phyloP scores from a whole-genome alignment of 2,329 filamentous ascomycete species.

The Phaeosphaeria sp. region DNA sequence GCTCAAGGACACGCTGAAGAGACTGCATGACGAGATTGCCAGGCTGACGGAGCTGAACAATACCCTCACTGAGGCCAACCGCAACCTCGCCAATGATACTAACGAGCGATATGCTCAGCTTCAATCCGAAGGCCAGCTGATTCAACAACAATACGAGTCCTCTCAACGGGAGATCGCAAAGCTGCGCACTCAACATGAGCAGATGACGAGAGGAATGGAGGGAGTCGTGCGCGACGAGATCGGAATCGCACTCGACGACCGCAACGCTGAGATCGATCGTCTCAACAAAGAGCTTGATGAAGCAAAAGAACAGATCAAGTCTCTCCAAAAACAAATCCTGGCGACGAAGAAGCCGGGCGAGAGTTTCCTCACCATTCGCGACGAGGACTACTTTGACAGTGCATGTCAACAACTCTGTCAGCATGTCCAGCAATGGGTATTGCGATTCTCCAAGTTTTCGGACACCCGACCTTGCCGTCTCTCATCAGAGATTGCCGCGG shows the following conservation, averaged over 20 bases:
- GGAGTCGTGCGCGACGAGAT: slow-evolving; percentile 68
- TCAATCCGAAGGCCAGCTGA: slow-evolving; percentile 67
- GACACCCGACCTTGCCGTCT: slow-evolving; percentile 87
- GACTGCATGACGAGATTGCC: slow-evolving; percentile 80
- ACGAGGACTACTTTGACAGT: slow-evolving; percentile 94
- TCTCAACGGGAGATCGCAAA: slow-evolving; percentile 73
- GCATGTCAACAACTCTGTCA: slow-evolving; percentile 94
- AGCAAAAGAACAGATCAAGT: slow-evolving; percentile 68
- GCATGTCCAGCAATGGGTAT: slow-evolving; percentile 96
- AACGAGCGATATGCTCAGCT: slow-evolving; percentile 73
- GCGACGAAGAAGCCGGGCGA: slow-evolving; percentile 65
- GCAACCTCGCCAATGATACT: slow-evolving; percentile 77
- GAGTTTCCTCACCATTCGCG: slow-evolving; percentile 78
- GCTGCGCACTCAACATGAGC: slow-evolving; percentile 68
- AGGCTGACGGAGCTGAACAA: slow-evolving; percentile 85
- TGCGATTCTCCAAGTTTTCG: slow-evolving; percentile 97
- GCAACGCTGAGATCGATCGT: slow-evolving; percentile 81
- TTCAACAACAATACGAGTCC: slow-evolving; percentile 62
- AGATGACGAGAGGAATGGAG: slow-evolving; percentile 69
- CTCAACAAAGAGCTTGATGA: slow-evolving; percentile 79
- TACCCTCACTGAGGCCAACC: slow-evolving; percentile 77
- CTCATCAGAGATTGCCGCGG: slow-evolving; percentile 81
- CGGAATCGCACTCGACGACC: slow-evolving; percentile 72
- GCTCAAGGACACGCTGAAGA: slow-evolving; percentile 78
- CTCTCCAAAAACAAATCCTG: slow-evolving; percentile 66